Evolutionary conservation across 805 yeast species (phyloP).

Genomic region (Saturnispora diversa): DNA sequence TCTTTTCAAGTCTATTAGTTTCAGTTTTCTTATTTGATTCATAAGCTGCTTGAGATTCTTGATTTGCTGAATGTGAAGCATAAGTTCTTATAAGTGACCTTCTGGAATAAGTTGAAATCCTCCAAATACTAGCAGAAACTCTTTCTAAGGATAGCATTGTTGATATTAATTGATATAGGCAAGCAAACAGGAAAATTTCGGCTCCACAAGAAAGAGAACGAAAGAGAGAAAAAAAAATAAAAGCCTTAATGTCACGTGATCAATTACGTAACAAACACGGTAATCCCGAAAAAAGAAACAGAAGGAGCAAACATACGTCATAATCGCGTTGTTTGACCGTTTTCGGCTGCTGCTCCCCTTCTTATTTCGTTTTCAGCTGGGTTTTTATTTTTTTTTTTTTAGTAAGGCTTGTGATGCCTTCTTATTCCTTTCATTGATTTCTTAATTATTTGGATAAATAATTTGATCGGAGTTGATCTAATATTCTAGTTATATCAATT

Average conservation of each 20-base stretch:
- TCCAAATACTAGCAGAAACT: neutral
- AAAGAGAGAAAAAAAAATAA: neutral
- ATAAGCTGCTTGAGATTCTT: constrained; percentile 12
- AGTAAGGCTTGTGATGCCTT: too few relatives aligned
- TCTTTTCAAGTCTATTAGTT: constrained; percentile 61
- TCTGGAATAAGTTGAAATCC: too few relatives aligned
- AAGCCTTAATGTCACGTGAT: neutral
- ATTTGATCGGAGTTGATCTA: neutral
- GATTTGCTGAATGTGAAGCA: constrained; percentile 10
- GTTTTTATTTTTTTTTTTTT: too few relatives aligned
- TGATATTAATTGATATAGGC: too few relatives aligned
- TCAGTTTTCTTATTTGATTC: constrained; percentile 52
- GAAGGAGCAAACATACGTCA: too few relatives aligned
- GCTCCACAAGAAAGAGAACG: too few relatives aligned
- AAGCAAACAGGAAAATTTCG: too few relatives aligned
- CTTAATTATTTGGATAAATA: neutral
- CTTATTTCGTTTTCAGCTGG: too few relatives aligned
- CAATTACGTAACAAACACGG: constrained; percentile 1
- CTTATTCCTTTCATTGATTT: too few relatives aligned
- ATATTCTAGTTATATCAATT: neutral
- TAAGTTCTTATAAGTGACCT: neutral
- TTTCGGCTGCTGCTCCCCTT: too few relatives aligned
- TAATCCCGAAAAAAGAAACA: neutral
- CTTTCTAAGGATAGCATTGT: neutral
- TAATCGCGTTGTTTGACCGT: too few relatives aligned